A percentile compares a stretch with the other conserved stretches of the same genome.
phyloP scores from a whole-genome alignment of 208 protist species.

The Jaenimonas drosophilae region DNA sequence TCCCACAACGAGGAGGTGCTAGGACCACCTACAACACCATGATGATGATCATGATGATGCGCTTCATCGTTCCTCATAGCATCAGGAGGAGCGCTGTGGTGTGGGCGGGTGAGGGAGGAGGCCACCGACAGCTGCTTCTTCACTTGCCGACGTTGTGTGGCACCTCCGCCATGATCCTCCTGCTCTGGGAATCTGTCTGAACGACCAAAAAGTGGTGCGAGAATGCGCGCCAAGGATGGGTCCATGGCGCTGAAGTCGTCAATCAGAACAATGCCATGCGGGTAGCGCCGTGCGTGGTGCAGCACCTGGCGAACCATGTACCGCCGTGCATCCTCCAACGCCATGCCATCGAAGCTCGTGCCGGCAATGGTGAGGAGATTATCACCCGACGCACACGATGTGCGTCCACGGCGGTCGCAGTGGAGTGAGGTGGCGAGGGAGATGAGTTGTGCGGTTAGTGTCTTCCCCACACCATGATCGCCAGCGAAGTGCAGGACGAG shows the following conservation, averaged over 20 bases:
- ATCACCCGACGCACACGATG: constrained; percentile 43
- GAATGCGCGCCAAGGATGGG: constrained; percentile 25
- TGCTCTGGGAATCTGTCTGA: constrained; percentile 56
- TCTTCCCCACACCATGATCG: constrained; percentile 81
- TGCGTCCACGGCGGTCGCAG: constrained; percentile 2
- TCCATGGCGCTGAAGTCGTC: constrained; percentile 66
- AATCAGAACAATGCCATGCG: constrained; percentile 69
- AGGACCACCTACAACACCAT: too few relatives aligned
- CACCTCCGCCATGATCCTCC: constrained; percentile 6
- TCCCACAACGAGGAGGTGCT: too few relatives aligned
- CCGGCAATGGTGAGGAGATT: constrained; percentile 55
- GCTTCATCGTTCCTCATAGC: too few relatives aligned
- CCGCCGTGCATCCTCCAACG: constrained; percentile 10
- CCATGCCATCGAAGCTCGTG: constrained; percentile 38
- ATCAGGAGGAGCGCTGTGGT: too few relatives aligned
- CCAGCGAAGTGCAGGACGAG: constrained; percentile 74
- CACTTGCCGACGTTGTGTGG: background rate
- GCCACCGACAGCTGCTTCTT: background rate
- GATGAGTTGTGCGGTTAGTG: constrained; percentile 44
- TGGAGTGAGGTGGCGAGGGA: constrained; percentile 44
- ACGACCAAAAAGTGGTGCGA: constrained; percentile 67
- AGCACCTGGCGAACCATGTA: constrained; percentile 37
- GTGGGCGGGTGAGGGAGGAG: too few relatives aligned
- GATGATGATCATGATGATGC: too few relatives aligned
- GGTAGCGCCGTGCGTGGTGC: constrained; percentile 32